Evolutionary conservation across 2,329 filamentous ascomycete species (phyloP).

Genomic region (Ilyonectria destructans): DNA sequence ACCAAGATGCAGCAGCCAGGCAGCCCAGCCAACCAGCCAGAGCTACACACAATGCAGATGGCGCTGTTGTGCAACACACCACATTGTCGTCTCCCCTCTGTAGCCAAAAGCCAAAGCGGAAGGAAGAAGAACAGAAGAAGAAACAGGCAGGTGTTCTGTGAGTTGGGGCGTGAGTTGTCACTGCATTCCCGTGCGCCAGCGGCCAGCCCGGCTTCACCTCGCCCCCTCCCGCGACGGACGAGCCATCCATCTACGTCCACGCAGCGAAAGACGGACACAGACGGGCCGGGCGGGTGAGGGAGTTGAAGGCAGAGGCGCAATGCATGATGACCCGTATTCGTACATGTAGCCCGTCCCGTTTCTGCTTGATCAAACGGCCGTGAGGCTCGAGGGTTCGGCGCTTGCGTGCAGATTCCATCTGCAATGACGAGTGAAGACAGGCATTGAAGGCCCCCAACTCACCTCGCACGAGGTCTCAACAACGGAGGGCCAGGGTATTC

Average conservation of each 20-base stretch:
- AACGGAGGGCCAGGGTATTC: background rate
- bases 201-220: slow-evolving; percentile 25
- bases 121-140: background rate
- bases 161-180: slow-evolving; percentile 49
- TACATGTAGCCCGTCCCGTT: slow-evolving; percentile 24
- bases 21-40: background rate
- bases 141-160: slow-evolving; percentile 32
- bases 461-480: slow-evolving; percentile 17
- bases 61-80: slow-evolving; percentile 25
- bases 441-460: slow-evolving; percentile 17
- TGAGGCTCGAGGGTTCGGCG: slow-evolving; percentile 20
- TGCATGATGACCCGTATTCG: slow-evolving; percentile 28
- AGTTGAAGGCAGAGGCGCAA: slow-evolving; percentile 8
- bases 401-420: slow-evolving; percentile 25
- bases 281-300: slow-evolving; percentile 1
- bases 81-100: background rate
- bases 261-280: slow-evolving; percentile 32
- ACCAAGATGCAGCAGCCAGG: slow-evolving; percentile 14
- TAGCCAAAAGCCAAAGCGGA: slow-evolving; percentile 10
- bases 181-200: slow-evolving; percentile 43
- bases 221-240: slow-evolving; percentile 17
- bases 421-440: slow-evolving; percentile 17
- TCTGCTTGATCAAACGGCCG: slow-evolving; percentile 5
- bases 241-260: slow-evolving; percentile 43
- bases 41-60: slow-evolving; percentile 8